Conservation (phyloP, 192 early-diverging fungal genomes). For the Gaertneriomyces semiglobifer region DNA sequence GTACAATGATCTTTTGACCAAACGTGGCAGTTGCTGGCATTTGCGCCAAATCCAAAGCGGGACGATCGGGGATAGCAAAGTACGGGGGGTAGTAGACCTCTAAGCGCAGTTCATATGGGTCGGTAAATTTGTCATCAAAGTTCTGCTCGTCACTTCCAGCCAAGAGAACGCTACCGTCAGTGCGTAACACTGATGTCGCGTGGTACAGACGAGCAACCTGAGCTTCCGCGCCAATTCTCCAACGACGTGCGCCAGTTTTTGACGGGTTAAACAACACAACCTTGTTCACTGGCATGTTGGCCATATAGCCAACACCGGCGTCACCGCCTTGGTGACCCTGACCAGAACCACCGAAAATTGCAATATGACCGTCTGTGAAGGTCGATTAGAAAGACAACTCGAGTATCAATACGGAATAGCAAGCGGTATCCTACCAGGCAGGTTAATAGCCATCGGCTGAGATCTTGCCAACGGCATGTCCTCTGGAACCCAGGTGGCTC, state of each 20-base stretch:
- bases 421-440: constrained; percentile 3
- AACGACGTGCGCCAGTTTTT: constrained; percentile 10
- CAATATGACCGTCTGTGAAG: constrained; percentile 17
- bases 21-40: not conserved
- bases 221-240: constrained; percentile 24
- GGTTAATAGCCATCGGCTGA: constrained; percentile 20
- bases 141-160: constrained; percentile 45
- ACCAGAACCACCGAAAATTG: constrained; percentile 13
- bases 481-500: constrained; percentile 22
- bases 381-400: not conserved
- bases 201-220: constrained; percentile 26
- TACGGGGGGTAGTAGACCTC: constrained; percentile 19
- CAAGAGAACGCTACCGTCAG: constrained; percentile 39
- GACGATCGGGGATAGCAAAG: constrained; percentile 32
- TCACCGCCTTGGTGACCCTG: constrained; percentile 29
- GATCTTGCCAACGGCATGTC: constrained; percentile 22
- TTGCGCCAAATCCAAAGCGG: not conserved
- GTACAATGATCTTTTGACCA: constrained; percentile 19
- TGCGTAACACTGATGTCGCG: constrained; percentile 35
- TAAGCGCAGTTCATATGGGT: not conserved
- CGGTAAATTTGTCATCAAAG: constrained; percentile 27
- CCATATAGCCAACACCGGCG: constrained; percentile 20
- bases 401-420: not conserved
- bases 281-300: constrained; percentile 25
- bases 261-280: constrained; percentile 36